Conservation (phyloP, 2,329 filamentous ascomycete species). For the Fusarium hainanense region DNA sequence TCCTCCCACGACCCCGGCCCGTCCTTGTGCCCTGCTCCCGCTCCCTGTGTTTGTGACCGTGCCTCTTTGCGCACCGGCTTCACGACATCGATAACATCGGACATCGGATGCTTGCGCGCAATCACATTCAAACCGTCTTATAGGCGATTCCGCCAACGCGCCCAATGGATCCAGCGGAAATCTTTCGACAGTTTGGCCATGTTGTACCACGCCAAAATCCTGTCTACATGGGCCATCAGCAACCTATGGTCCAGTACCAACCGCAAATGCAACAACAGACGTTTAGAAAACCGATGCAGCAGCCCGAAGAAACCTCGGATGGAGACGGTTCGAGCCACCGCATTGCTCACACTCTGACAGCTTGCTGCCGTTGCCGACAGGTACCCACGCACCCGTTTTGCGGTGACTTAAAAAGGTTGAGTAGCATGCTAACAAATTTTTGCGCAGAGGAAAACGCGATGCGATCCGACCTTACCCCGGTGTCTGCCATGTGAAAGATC, state of each 20-base stretch:
- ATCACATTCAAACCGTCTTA: conserved; percentile 4
- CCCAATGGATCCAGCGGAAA: conserved; percentile 68
- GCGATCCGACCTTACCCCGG: conserved; percentile 90
- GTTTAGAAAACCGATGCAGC: conserved; percentile 46
- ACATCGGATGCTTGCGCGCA: conserved; percentile 25
- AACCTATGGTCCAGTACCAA: conserved; percentile 41
- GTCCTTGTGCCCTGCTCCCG: conserved; percentile 18
- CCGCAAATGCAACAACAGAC: conserved; percentile 47
- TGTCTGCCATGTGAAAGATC: conserved; percentile 94
- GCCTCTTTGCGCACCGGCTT: conserved; percentile 26
- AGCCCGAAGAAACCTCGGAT: conserved; percentile 59
- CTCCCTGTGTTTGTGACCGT: conserved; percentile 26
- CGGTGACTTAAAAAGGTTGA: conserved; percentile 2
- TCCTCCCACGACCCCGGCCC: conserved; percentile 15
- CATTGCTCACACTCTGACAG: conserved; percentile 82
- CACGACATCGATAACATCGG: conserved; percentile 27
- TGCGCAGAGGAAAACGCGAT: conserved; percentile 88
- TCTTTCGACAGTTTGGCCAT: conserved; percentile 67
- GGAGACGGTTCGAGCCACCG: conserved; percentile 65
- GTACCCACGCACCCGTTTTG: conserved; percentile 58
- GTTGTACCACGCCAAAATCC: conserved; percentile 55
- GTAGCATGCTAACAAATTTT: conserved; percentile 26
- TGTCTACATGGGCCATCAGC: conserved; percentile 46
- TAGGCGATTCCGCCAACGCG: conserved; percentile 9
- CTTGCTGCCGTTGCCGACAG: conserved; percentile 83